Base-by-base conservation (phyloP, 352 stramenopile species). In the Phytophthora constricta region DNA sequence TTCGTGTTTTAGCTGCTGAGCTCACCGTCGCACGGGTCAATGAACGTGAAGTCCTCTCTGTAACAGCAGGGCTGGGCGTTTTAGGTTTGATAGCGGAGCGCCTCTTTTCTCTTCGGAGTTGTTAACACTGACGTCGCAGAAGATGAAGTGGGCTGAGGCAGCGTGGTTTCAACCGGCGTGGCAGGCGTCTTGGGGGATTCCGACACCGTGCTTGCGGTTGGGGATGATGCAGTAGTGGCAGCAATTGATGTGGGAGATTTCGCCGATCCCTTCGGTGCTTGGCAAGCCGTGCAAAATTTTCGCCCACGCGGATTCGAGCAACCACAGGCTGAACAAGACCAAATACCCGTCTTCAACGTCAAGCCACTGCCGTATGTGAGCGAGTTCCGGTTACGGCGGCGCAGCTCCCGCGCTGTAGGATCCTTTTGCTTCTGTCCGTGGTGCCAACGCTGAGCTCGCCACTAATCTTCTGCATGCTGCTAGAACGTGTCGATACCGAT, bases 281-380 rank as follows among this genome's bases (percentile, higher is more conserved):
- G 58, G 37, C 84, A 92, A n/a, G 77, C 72, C 4, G 70, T 79
- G 61, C 84, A 92, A 34, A 76, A 43, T 20, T 69, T 75, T n/a
- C 71, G 70, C 4, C 77, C 75, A 48, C 76, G 71, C 13, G 72
- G 61, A 54, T 92, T 92, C 26, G 72, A 74, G 56, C 77, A 87
- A 5, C 72, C 76, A 45, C 84, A 92, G 9, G 62, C 74, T 20
- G 64, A 66, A 58, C 84, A 92, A 5, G 72, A 75, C 84, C 84
- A 92, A 13, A 82, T 78, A 4, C 76, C 73, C 41, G 65, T 58
- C 66, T 80, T 77, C 23, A 80, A 43, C 23, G 62, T 74, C 16
- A 80, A 39, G 1, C 73, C 73, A 37, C 50, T 58, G 25, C 63
- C 58, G 27, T 77, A 66, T 17, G 51, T 47, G 7, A 71, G 34